phyloP scores from a whole-genome alignment of 331 rosid species.

The Erythrophleum ivorense region DNA sequence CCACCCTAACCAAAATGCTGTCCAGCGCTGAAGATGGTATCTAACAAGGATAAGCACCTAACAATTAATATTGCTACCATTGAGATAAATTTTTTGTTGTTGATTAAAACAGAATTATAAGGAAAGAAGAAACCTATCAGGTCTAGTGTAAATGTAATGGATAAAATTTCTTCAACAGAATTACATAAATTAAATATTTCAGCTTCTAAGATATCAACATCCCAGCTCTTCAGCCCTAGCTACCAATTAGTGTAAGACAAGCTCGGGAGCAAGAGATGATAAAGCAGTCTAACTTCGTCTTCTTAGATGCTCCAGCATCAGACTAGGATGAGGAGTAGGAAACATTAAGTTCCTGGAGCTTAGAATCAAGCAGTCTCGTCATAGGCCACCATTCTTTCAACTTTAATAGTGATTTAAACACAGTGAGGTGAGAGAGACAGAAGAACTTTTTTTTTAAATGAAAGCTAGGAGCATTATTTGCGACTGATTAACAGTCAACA shows the following conservation, averaged over 20 bases:
- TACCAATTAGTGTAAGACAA: background rate
- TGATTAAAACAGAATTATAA: no score
- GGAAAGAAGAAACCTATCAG: no score
- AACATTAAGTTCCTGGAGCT: background rate
- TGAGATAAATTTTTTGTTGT: no score
- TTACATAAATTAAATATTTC: background rate
- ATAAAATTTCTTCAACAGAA: background rate
- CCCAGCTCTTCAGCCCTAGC: background rate
- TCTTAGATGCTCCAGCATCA: background rate
- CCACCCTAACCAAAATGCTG: background rate
- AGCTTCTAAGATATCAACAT: background rate
- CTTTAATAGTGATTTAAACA: background rate
- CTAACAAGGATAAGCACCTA: background rate
- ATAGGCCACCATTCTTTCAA: conserved; percentile 25
- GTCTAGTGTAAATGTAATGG: background rate
- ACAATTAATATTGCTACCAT: no score
- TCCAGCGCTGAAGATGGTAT: background rate
- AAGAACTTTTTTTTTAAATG: background rate
- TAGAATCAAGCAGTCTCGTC: background rate
- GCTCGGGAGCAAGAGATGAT: background rate
- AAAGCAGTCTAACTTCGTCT: background rate
- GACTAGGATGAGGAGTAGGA: background rate
- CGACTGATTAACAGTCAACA: background rate
- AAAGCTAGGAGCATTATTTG: background rate
- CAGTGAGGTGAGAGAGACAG: background rate